Conservation (phyloP, 768 basidiomycete species). For the Tulasnella sp. region DNA sequence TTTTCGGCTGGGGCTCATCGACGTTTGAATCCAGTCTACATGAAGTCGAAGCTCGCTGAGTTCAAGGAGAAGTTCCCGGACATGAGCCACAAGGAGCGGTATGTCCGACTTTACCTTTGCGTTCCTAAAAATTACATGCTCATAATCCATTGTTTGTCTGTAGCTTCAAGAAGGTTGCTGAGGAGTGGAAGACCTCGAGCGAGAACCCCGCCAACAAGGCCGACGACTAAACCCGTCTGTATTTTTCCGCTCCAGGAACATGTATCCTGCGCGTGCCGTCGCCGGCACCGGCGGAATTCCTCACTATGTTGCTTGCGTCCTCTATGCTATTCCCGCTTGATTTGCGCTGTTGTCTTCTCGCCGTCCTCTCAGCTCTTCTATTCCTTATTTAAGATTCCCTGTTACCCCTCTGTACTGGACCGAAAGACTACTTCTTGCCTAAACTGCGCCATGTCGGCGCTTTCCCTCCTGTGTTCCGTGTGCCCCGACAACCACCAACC, state of each 20-base stretch:
- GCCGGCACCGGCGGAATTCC: not conserved
- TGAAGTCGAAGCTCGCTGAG: slow-evolving; percentile 30
- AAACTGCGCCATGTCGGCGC: not conserved
- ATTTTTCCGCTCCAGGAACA: not conserved
- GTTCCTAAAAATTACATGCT: not conserved
- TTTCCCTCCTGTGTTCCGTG: not conserved
- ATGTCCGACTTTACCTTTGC: not conserved
- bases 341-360: not conserved
- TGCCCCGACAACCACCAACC: not conserved
- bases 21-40: slow-evolving; percentile 19
- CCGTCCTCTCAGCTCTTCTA: slow-evolving; percentile 2
- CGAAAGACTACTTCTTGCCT: not conserved
- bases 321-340: not conserved
- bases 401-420: slow-evolving; percentile 11
- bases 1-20: not conserved
- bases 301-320: not conserved
- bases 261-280: not conserved
- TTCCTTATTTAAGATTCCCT: slow-evolving; percentile 6
- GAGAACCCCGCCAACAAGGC: slow-evolving; percentile 17
- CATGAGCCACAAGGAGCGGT: slow-evolving; percentile 30
- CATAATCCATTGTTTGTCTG: not conserved
- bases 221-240: not conserved
- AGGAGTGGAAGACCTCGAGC: slow-evolving; percentile 22
- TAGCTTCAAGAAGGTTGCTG: slow-evolving; percentile 27
- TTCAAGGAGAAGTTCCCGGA: slow-evolving; percentile 30